Conservation (phyloP, 768 basidiomycete genomes). For the Lactarius sp. region DNA sequence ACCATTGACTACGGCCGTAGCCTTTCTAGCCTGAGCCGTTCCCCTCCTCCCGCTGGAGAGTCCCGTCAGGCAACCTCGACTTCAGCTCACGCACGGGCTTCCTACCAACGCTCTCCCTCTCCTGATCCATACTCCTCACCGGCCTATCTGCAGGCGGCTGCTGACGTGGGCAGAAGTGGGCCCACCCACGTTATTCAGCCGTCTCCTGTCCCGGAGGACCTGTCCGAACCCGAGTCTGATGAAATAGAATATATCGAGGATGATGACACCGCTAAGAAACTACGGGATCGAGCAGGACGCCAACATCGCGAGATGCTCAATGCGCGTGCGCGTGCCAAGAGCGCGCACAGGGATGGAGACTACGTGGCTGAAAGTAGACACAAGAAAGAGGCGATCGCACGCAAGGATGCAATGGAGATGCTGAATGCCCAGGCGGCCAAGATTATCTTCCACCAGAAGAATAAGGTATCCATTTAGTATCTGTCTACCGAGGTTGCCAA, state of each 20-base stretch:
- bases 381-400: background rate
- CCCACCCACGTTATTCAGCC: background rate
- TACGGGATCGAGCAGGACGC: conserved; percentile 5
- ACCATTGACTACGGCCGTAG: background rate
- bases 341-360: background rate
- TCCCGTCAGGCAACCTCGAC: background rate
- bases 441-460: conserved; percentile 10
- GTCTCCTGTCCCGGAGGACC: background rate
- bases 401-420: background rate
- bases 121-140: background rate
- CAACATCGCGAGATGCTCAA: background rate
- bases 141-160: background rate
- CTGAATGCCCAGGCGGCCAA: conserved; percentile 5
- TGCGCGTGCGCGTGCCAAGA: background rate
- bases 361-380: background rate
- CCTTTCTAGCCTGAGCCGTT: background rate
- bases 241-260: background rate
- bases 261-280: background rate
- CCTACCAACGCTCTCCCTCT: background rate
- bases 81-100: background rate
- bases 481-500: background rate
- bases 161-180: background rate
- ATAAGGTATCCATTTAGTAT: conserved; percentile 7
- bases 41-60: background rate
- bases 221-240: background rate